Conservation (phyloP, 1,139 yeast species). For the Sugiyamaella japonica region DNA sequence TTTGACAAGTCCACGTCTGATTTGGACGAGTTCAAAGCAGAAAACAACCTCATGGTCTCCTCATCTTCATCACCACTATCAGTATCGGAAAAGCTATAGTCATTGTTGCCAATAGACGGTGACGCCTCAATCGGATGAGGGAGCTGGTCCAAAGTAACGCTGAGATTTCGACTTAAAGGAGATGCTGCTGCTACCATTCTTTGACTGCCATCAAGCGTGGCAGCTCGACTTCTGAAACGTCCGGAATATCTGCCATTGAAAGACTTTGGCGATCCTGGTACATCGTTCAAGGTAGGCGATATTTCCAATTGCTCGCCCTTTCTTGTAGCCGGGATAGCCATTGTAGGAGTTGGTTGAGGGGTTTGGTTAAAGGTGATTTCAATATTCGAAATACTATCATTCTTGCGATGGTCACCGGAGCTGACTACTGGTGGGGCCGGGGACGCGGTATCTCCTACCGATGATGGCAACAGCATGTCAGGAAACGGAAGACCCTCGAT, state of each 20-base stretch:
- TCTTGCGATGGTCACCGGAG: slow-evolving; percentile 2
- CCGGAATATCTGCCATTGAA: slow-evolving; percentile 11
- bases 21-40: slow-evolving; percentile 27
- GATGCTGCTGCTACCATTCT: slow-evolving; percentile 25
- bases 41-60: slow-evolving; percentile 32
- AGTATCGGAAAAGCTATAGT: slow-evolving; percentile 22
- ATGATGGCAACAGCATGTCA: slow-evolving; percentile 19
- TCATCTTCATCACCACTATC: slow-evolving; percentile 33
- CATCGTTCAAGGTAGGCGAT: slow-evolving; percentile 44
- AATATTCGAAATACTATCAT: slow-evolving; percentile 17
- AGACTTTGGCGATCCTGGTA: slow-evolving; percentile 14
- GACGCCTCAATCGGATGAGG: slow-evolving; percentile 18
- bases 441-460: neutral
- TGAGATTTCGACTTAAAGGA: slow-evolving; percentile 16
- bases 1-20: slow-evolving; percentile 18
- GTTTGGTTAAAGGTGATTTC: slow-evolving; percentile 33
- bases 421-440: neutral
- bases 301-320: slow-evolving; percentile 79
- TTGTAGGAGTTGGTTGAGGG: slow-evolving; percentile 68
- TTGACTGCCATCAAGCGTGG: slow-evolving; percentile 26
- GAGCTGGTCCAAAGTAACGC: slow-evolving; percentile 12
- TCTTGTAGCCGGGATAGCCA: slow-evolving; percentile 82
- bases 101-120: slow-evolving; percentile 13
- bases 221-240: slow-evolving; percentile 23
- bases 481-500: slow-evolving; percentile 50